Conservation (phyloP, 1,284 basidiomycete genomes). For the Tilletia indica region DNA sequence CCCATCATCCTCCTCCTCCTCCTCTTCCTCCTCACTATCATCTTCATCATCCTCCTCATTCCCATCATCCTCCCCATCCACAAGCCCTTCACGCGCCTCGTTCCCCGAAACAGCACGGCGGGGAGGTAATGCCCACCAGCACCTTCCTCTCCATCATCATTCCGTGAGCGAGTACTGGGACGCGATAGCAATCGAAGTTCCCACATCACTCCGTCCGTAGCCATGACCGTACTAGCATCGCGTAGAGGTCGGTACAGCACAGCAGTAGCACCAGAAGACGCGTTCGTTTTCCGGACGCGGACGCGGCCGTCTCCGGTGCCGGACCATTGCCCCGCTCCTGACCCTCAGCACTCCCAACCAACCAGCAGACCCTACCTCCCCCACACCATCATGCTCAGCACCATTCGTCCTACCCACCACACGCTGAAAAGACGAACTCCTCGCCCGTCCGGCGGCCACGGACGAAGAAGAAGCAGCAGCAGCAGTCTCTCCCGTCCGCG, state of each 20-base stretch:
- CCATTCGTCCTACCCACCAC: not conserved
- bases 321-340: not conserved
- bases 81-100: not conserved
- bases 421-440: not conserved
- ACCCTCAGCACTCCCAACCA: no score
- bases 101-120: not conserved
- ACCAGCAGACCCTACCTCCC: no score
- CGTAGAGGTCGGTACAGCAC: not conserved
- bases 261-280: not conserved
- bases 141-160: not conserved
- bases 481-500: not conserved
- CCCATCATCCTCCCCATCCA: constrained; percentile 15
- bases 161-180: not conserved
- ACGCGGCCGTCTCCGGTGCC: not conserved
- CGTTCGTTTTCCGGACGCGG: not conserved
- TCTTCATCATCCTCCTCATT: constrained; percentile 18
- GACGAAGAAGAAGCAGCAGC: not conserved
- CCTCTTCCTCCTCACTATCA: not conserved
- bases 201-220: constrained; percentile 5
- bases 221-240: constrained; percentile 12
- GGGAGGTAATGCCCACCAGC: no score
- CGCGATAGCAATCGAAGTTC: constrained; percentile 3
- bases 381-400: no score
- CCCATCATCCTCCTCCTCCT: not conserved
- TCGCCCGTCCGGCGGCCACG: no score